phyloP scores from a whole-genome alignment of 495 filamentous ascomycete genomes.

The Xylaria grammica region DNA sequence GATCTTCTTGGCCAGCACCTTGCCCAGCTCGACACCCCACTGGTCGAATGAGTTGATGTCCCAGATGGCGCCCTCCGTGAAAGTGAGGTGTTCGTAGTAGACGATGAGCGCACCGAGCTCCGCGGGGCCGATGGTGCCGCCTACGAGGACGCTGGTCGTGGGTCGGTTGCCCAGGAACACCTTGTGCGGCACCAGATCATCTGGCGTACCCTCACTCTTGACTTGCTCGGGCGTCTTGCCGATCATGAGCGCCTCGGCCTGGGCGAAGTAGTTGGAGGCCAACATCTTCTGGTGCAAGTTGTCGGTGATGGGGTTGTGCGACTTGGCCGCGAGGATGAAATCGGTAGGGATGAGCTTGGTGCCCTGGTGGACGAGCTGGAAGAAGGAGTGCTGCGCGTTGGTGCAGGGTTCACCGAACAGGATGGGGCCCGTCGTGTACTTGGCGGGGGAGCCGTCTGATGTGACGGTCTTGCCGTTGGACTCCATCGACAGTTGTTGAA shows the following conservation, averaged over 20 bases:
- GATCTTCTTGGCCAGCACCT: conserved; percentile 92
- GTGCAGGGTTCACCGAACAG: conserved; percentile 98
- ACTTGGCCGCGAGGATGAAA: conserved; percentile 94
- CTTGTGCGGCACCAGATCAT: conserved; percentile 93
- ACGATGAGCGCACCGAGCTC: conserved; percentile 94
- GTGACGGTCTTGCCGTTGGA: conserved; percentile 99
- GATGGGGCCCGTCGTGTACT: conserved; percentile 93
- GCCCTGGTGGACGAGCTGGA: conserved; percentile 97
- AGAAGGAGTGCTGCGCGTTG: conserved; percentile 99
- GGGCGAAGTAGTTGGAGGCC: conserved; percentile 97
- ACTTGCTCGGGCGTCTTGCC: conserved; percentile 93
- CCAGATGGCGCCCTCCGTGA: conserved; percentile 97
- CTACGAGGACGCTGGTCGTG: conserved; percentile 90
- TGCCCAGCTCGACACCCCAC: conserved; percentile 98
- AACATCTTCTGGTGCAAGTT: conserved; percentile 99
- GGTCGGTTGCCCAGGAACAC: conserved; percentile 97
- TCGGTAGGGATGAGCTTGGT: conserved; percentile 98
- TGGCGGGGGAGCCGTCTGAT: conserved; percentile 85
- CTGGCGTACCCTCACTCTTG: conserved; percentile 82
- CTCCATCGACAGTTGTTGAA: conserved; percentile 99
- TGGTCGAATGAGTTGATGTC: conserved; percentile 99
- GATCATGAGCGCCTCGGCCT: conserved; percentile 97
- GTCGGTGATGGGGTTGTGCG: conserved; percentile 90
- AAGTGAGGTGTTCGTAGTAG: conserved; percentile 98
- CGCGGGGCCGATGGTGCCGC: conserved; percentile 86